Percentiles rank a stretch among this genome's conserved stretches.
phyloP scores from a whole-genome alignment of 116 monocot species.

The Papilionanthe hybrid region DNA sequence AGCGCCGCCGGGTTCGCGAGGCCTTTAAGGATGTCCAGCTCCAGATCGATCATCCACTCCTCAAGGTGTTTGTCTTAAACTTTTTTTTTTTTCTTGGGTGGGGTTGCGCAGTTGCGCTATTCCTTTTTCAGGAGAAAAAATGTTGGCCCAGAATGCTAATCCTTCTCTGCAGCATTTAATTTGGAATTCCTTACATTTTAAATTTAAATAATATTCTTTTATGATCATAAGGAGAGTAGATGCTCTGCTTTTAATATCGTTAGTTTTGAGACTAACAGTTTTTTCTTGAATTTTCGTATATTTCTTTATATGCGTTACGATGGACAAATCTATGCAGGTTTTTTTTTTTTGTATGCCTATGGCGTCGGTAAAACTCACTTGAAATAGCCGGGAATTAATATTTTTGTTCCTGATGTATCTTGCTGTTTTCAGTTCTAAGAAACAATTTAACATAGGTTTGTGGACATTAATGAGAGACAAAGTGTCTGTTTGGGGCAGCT shows the following conservation, averaged over 20 bases:
- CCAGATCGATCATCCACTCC: constrained; percentile 83
- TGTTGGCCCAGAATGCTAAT: not conserved
- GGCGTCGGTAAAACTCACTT: not conserved
- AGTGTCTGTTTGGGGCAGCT: too few species aligned
- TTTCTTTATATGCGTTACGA: not conserved
- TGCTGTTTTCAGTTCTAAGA: not conserved
- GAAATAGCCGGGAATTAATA: not conserved
- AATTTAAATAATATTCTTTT: not conserved
- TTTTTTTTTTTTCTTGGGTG: not conserved
- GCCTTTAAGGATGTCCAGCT: constrained; percentile 84
- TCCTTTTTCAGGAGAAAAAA: not conserved
- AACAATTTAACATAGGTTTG: too few species aligned
- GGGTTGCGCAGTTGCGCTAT: not conserved
- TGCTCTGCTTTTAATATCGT: not conserved
- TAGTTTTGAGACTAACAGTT: not conserved
- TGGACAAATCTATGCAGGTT: not conserved
- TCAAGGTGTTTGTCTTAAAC: constrained; percentile 40
- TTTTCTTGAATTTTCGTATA: not conserved
- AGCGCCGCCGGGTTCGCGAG: constrained; percentile 70
- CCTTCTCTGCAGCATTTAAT: not conserved
- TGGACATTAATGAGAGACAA: too few species aligned
- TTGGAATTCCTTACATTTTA: not conserved
- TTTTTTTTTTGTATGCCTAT: not conserved
- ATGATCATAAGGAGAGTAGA: not conserved
- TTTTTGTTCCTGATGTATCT: not conserved